Evolutionary conservation across 140 eudicot genomes (phyloP), one percentile per base, ranked within the genome.

Genomic region (Ambrosia hybrid): DNA sequence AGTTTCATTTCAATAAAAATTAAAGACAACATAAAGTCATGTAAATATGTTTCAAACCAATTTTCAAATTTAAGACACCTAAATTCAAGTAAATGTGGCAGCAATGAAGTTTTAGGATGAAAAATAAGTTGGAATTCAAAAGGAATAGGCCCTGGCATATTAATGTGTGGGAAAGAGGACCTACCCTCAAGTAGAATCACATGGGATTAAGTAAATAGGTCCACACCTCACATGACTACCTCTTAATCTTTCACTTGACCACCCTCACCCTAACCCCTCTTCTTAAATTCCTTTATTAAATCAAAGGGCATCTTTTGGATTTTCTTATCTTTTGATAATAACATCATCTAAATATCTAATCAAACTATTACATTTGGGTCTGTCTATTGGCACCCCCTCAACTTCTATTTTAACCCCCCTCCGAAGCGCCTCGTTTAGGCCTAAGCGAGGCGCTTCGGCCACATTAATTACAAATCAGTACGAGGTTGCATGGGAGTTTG

Each of bases 211-310:
- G 36, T 39, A 38, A n/a, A 61, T 61, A 21, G 79, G 76, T 69
- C 81, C 81, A 76, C 5, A 76, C 81, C 65, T 69, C 81, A 76
- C 81, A 76, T 76, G 81, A 76, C 49, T 48, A n/a, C 58, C 66
- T 41, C 57, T 51, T 75, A 67, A 75, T 67, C 80, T 55, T 65
- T 65, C 79, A 53, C 66, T 75, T 66, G 51, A 75, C 21, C 74
- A 11, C 57, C 38, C 64, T 13, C 74, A 48, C 62, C 69, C 52
- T 68, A 68, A 68, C 68, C 70, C 51, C 30, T 63, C 70, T 15
- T 73, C 75, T 76, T 76, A 58, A 76, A 68, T 58, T 33, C 46
- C 15, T 64, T 49, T 56, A 15, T 65, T 36, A 21, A 16, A 55
- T 71, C 63, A 57, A 69, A 52, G 57, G 51, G 16, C 33, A 15